Evolutionary conservation across 2,329 filamentous ascomycete genomes (phyloP), one percentile per base, ranked within the genome.

Genomic region (Amesomyces nigricolor): DNA sequence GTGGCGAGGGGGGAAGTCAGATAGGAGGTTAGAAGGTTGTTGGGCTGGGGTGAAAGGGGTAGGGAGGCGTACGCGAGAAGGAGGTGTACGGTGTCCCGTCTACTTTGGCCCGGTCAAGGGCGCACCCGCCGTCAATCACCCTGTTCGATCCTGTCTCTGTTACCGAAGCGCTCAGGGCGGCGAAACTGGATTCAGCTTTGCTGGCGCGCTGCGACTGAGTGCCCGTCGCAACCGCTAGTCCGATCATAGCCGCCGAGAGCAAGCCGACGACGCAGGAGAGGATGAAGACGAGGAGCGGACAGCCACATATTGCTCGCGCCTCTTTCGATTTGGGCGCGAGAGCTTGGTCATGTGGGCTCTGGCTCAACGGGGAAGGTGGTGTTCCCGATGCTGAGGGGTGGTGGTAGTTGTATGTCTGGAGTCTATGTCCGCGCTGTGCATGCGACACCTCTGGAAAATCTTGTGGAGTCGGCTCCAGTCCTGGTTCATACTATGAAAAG

Each of bases 191-290:
- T 26, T 69, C 65, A 0, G 72, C 73, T 11, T 69, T 59, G 50
- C 67, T 73, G 5, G 73, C 72, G 46, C 72, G 68, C 57, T 63
- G 70, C 6, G 71, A 62, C 52, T 74, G 69, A 5, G 77, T 64
- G 5, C 74, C 75, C 1, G 73, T 75, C 3, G 73, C 73, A 0
- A 72, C 74, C 1, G 74, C 75, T 26, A 78, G 64, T 1, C 73
- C 75, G 51, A 77, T 71, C 11, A 76, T 73, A 2, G 72, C 70
- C 0, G 66, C 70, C 0, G 68, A 68, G 42, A 77, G 59, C 11
- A 73, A 37, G 5, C 70, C 73, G 55, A 76, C 71, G 53, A 73
- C 68, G 51, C 65, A 58, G 4, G 71, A 73, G 11, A 78, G 68
- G 22, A 73, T 56, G 38, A 77, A 72, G 2, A 77, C 70, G 8